Evolutionary conservation across 2,329 filamentous ascomycete species (phyloP).

Genomic region (Chrysosporium queenslandicum): DNA sequence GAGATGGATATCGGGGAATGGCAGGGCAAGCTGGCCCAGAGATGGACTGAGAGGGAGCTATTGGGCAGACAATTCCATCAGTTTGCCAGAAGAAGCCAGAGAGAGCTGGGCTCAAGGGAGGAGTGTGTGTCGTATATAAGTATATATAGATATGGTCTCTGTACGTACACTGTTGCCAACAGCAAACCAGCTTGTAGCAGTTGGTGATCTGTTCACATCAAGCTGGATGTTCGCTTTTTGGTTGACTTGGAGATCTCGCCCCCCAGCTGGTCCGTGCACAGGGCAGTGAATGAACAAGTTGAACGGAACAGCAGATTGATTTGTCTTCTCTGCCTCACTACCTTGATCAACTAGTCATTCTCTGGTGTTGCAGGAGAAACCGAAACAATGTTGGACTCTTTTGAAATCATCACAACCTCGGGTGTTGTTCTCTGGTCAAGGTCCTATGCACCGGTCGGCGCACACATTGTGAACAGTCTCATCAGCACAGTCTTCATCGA

Average conservation of each 20-base stretch:
- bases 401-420: conserved; percentile 91
- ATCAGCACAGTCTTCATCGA: conserved; percentile 97
- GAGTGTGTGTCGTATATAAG: not conserved
- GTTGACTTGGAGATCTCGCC: not conserved
- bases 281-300: not conserved
- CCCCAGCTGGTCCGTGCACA: conserved; percentile 6
- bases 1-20: no score
- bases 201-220: conserved; percentile 1
- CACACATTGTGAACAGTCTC: conserved; percentile 81
- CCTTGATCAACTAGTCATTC: no score
- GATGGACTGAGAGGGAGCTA: not conserved
- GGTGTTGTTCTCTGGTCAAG: conserved; percentile 96
- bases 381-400: conserved; percentile 91
- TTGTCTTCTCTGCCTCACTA: no score
- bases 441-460: conserved; percentile 67
- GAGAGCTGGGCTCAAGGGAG: not conserved
- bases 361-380: no score
- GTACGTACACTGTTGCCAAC: not conserved
- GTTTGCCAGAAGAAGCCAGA: not conserved
- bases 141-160: no score
- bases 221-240: not conserved
- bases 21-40: not conserved
- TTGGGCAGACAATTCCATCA: not conserved
- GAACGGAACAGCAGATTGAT: no score
- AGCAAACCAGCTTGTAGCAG: not conserved